Base-by-base conservation (phyloP, 139 green algal genomes). In the Ulvella scutata region DNA sequence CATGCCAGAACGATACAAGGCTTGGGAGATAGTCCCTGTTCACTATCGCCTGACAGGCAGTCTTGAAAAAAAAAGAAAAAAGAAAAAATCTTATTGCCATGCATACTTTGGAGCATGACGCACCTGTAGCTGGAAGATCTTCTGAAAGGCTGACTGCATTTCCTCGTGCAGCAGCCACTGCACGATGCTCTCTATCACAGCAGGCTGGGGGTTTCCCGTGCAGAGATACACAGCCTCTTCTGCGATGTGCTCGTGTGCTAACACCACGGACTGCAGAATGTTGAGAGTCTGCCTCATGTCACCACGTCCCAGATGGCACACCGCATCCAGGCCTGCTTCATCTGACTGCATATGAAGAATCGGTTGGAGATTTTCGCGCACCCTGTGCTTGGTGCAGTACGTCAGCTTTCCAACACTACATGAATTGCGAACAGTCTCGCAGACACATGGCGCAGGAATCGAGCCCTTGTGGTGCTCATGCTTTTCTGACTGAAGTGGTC, bases 261-360 rank as follows among this genome's bases (percentile, higher is more conserved):
- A 77, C 37, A 74, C 37, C 13, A 74, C 82, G n/a, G 79, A 82
- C 86, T 96, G 92, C 59, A 99, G 81, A 59, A 98, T 94, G 87
- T 99, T 99, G 74, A 99, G 92, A 2, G 89, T 90, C 4, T 89
- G 84, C 23, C 94, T 83, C 94, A 99, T 98, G 87, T 99, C 94
- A 0, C 94, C 94, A 0, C 43, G 72, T 4, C 90, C 89, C 35
- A 99, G 84, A 35, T 79, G 74, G 26, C 95, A 77, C 4, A 99
- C 73, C 2, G 94, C 89, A 6, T 95, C 81, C 80, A 97, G 73
- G 3, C 90, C 94, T 0, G 76, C 37, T 75, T 73, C 43, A 91
- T 80, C 20, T 83, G 86, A 80, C 62, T 67, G 7, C 61, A 26
- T 60, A 20, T 17, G 43, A 60, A 60, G 17, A 60, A 20, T n/a